Conservation (phyloP, 768 basidiomycete genomes). For the Lentinula guzmanii region DNA sequence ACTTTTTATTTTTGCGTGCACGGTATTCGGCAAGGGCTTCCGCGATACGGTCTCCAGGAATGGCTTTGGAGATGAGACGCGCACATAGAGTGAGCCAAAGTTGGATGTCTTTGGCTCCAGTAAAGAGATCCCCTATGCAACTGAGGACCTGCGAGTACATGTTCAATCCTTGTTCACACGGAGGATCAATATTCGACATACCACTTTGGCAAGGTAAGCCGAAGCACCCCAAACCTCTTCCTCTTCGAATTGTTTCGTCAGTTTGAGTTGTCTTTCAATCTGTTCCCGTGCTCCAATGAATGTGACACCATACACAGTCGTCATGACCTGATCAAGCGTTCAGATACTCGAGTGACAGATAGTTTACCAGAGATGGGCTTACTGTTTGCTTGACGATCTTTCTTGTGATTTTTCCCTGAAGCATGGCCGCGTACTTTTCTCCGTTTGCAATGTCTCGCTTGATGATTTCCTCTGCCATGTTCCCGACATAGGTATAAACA, state of each 20-base stretch:
- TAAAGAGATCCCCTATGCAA: conserved; percentile 90
- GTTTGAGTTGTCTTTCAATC: conserved; percentile 83
- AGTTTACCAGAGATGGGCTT: conserved; percentile 15
- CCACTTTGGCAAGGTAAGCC: conserved; percentile 76
- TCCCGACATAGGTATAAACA: conserved; percentile 89
- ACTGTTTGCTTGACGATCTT: conserved; percentile 99
- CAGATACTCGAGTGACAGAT: not conserved
- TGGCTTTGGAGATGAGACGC: conserved; percentile 78
- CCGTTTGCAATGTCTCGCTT: conserved; percentile 48
- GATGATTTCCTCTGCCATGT: conserved; percentile 73
- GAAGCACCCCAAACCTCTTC: conserved; percentile 74
- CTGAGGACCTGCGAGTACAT: conserved; percentile 44
- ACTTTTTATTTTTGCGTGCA: conserved; percentile 9
- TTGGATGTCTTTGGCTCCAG: conserved; percentile 88
- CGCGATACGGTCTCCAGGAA: conserved; percentile 63
- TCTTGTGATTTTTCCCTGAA: conserved; percentile 75
- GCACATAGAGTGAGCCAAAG: conserved; percentile 84
- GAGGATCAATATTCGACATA: conserved; percentile 19
- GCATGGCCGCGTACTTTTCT: conserved; percentile 47
- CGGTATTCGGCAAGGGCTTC: conserved; percentile 29
- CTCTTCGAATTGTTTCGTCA: conserved; percentile 61
- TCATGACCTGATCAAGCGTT: conserved; percentile 70
- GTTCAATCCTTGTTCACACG: not conserved
- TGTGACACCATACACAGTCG: conserved; percentile 97
- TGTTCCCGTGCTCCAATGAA: conserved; percentile 93